Evolutionary conservation across 2,329 filamentous ascomycete species (phyloP).

Genomic region (Nannizzia gypsea): DNA sequence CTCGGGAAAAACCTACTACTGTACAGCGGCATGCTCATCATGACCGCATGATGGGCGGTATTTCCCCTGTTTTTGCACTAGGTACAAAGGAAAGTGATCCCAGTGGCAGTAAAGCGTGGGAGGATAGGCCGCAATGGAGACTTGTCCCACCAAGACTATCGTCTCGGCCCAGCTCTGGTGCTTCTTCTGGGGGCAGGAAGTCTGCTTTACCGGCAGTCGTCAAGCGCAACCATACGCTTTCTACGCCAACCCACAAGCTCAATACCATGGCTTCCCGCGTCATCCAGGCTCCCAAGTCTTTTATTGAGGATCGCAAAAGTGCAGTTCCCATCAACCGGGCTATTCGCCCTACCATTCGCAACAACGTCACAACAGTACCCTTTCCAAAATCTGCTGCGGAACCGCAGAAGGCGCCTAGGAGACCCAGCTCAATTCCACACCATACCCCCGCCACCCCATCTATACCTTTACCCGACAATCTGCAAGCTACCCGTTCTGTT

Average conservation of each 20-base stretch:
- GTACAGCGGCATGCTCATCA: slow-evolving; percentile 23
- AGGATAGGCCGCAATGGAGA: slow-evolving; percentile 16
- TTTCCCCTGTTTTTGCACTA: slow-evolving; percentile 17
- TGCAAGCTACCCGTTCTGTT: neutral
- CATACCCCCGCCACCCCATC: neutral
- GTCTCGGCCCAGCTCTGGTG: neutral
- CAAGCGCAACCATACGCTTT: slow-evolving; percentile 27
- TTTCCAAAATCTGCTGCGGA: neutral
- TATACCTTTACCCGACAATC: neutral
- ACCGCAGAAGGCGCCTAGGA: neutral
- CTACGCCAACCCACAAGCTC: slow-evolving; percentile 32
- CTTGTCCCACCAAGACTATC: slow-evolving; percentile 17
- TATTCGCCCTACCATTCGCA: neutral
- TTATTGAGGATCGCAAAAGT: slow-evolving; percentile 34
- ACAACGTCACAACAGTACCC: neutral
- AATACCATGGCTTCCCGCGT: slow-evolving; percentile 29
- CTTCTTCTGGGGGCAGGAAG: slow-evolving; percentile 20
- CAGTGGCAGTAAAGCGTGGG: slow-evolving; percentile 6
- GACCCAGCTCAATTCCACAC: too few relatives aligned
- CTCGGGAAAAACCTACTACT: slow-evolving; percentile 21
- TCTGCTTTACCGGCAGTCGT: slow-evolving; percentile 25
- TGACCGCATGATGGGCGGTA: slow-evolving; percentile 25
- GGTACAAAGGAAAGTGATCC: slow-evolving; percentile 4
- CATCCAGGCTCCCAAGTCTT: slow-evolving; percentile 28
- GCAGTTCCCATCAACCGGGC: neutral